A percentile compares a stretch with the other conserved stretches of the same genome.
These are phyloP conservation scores for Psilocybe sp. DNA, from an alignment of 768 basidiomycete species.

Conservation along the genomic window DNA sequence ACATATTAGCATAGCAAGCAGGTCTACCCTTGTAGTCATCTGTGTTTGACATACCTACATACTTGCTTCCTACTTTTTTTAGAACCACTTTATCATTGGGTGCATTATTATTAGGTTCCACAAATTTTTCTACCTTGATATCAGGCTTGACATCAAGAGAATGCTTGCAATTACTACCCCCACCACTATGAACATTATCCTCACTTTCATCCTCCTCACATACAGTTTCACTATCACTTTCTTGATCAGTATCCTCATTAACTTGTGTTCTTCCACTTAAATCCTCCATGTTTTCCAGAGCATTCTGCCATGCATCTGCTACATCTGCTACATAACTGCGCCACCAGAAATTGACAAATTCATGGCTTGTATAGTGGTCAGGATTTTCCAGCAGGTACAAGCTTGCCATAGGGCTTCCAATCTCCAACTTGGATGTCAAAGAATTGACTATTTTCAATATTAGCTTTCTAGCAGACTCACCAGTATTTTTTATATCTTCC, in stretches of 20 bases:
- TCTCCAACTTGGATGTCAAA: conserved; percentile 31
- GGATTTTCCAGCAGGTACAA: conserved; percentile 32
- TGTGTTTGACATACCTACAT: conserved; percentile 21
- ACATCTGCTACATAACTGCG: conserved; percentile 24
- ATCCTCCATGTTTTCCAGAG: background rate
- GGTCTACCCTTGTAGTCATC: conserved; percentile 31
- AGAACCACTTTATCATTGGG: conserved; percentile 19
- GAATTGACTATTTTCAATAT: conserved; percentile 35
- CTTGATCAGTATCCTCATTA: conserved; percentile 29
- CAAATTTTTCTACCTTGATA: conserved; percentile 6
- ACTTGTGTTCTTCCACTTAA: conserved; percentile 16
- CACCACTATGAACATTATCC: conserved; percentile 1
- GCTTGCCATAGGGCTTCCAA: conserved; percentile 34
- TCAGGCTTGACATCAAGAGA: background rate
- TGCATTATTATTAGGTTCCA: background rate
- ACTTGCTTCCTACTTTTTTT: conserved; percentile 8
- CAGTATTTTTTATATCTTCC: conserved; percentile 2
- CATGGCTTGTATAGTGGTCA: conserved; percentile 38
- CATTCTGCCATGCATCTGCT: too few species aligned
- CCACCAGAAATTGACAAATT: conserved; percentile 33
- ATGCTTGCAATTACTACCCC: too few species aligned
- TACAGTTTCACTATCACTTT: conserved; percentile 13
- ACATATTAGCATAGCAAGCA: conserved; percentile 9
- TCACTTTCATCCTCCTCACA: conserved; percentile 13
- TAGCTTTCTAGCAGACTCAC: conserved; percentile 24